Conservation (phyloP, 2,329 filamentous ascomycete genomes). For the Pseudocercospora vitis region DNA sequence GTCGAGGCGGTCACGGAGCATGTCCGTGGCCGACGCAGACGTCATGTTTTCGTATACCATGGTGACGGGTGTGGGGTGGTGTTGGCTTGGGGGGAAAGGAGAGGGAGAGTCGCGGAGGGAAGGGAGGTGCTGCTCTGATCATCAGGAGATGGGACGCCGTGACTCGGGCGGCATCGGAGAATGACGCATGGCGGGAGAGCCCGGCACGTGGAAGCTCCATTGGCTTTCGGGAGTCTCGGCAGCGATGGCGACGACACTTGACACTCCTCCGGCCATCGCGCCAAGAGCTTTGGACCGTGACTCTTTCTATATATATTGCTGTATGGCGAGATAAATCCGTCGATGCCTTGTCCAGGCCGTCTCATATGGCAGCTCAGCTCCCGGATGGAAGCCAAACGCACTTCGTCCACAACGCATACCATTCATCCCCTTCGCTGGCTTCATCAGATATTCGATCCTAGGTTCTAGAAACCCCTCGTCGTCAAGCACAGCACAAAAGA, state of each 20-base stretch:
- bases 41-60: constrained; percentile 4
- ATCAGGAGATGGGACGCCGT: background rate
- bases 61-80: background rate
- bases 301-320: background rate
- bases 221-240: background rate
- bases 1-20: background rate
- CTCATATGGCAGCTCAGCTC: too few species aligned
- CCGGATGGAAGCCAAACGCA: too few species aligned
- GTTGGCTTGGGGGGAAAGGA: background rate
- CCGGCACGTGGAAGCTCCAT: background rate
- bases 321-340: too few species aligned
- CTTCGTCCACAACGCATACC: too few species aligned
- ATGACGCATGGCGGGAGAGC: background rate
- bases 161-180: constrained; percentile 3
- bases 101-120: background rate
- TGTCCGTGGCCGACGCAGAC: background rate
- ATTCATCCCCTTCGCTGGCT: too few species aligned
- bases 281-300: background rate
- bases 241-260: background rate
- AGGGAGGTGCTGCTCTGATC: background rate
- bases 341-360: too few species aligned
- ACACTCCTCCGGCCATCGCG: background rate
- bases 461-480: too few species aligned
- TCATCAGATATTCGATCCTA: too few species aligned
- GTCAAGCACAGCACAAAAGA: too few species aligned